These are phyloP conservation scores for Trametes sp. DNA, from an alignment of 1,284 basidiomycete genomes.

Conservation along the genomic window DNA sequence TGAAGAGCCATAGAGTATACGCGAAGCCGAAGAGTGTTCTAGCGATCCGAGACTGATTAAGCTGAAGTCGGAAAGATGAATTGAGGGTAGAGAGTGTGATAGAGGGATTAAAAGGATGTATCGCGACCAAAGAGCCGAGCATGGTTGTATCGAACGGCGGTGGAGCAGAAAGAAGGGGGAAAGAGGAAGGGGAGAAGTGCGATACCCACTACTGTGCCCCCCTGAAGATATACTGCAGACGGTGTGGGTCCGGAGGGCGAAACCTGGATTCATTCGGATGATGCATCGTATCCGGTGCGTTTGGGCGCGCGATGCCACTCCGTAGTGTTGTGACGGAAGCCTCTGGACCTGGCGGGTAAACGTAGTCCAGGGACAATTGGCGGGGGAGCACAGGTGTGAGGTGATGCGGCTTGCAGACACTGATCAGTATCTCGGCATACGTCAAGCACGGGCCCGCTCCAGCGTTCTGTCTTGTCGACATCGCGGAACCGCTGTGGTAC, in stretches of 20 bases:
- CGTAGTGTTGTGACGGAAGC: neutral
- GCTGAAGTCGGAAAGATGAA: neutral
- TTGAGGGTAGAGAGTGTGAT: neutral
- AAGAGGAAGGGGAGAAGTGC: neutral
- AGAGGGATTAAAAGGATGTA: neutral
- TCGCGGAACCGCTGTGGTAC: neutral
- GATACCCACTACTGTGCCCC: neutral
- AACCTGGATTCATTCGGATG: neutral
- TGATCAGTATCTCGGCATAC: neutral
- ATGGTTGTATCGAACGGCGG: neutral
- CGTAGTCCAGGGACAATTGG: neutral
- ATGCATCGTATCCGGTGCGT: neutral
- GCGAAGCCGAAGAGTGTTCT: neutral
- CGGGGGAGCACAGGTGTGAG: neutral
- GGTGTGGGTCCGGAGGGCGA: neutral
- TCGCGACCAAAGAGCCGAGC: neutral
- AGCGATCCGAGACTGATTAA: neutral
- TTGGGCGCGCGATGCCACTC: neutral
- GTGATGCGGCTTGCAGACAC: neutral
- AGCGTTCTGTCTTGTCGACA: neutral
- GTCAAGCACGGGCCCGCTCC: neutral
- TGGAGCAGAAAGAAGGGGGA: neutral
- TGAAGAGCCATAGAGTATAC: conserved; percentile 44
- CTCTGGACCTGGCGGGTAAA: neutral
- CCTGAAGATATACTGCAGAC: neutral